Conservation (phyloP, 345 rosid genomes). For the Populus deltoides region DNA sequence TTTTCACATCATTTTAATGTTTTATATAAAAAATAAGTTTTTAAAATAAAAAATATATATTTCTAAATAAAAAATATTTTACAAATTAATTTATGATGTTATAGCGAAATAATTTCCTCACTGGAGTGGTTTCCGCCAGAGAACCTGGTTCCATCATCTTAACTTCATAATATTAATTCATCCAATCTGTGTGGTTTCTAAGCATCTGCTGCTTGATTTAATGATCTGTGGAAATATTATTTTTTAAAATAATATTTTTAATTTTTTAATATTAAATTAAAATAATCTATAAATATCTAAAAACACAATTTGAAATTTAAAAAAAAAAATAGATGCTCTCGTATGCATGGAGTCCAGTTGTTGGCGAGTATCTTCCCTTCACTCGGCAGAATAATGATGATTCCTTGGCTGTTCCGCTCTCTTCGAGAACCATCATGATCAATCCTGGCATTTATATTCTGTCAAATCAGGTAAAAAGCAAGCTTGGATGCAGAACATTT, state of each 20-base stretch:
- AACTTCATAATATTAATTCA: background rate
- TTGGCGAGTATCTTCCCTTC: background rate
- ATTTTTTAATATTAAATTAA: no score
- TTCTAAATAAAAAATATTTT: no score
- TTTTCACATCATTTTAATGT: no score
- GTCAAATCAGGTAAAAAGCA: conserved; percentile 64
- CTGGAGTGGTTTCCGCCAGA: background rate
- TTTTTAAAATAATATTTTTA: no score
- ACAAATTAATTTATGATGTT: no score
- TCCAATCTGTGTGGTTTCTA: background rate
- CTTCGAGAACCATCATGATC: background rate
- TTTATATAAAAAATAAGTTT: no score
- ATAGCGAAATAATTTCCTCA: background rate
- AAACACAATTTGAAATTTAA: no score
- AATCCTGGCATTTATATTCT: background rate
- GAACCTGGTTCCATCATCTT: background rate
- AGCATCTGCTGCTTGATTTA: background rate
- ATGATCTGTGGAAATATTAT: background rate
- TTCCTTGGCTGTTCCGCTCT: background rate
- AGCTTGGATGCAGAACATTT: conserved; percentile 69
- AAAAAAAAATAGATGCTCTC: background rate
- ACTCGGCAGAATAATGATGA: background rate
- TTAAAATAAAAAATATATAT: no score
- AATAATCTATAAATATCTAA: no score
- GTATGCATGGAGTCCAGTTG: background rate